Percentiles rank a stretch among this genome's conserved stretches.
These are phyloP conservation scores for Oxytropis ochrocephala DNA, from an alignment of 306 rosid genomes.

Conservation along the genomic window DNA sequence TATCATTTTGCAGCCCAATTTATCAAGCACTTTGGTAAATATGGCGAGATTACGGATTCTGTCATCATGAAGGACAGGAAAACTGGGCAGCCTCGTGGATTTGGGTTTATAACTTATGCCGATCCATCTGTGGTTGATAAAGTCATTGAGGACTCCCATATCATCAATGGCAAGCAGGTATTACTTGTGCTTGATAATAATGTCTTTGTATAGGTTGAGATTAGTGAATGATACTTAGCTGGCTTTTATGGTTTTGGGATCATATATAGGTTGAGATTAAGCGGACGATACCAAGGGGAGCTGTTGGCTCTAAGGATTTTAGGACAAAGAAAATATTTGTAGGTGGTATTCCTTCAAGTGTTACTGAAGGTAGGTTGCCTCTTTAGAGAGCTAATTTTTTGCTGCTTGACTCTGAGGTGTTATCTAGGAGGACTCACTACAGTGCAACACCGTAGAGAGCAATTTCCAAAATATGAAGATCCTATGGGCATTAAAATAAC, in stretches of 20 bases:
- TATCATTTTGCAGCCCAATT: slow-evolving; percentile 64
- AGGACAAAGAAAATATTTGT: slow-evolving; percentile 90
- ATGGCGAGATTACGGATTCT: slow-evolving; percentile 83
- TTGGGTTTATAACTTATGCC: slow-evolving; percentile 83
- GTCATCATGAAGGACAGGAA: slow-evolving; percentile 94
- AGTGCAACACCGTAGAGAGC: slow-evolving; percentile 17
- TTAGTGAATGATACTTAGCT: slow-evolving; percentile 18
- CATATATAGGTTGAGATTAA: slow-evolving; percentile 76
- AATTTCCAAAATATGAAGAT: slow-evolving; percentile 5
- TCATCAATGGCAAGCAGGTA: slow-evolving; percentile 83
- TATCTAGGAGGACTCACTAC: slow-evolving; percentile 13
- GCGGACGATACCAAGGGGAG: slow-evolving; percentile 93
- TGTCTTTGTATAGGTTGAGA: slow-evolving; percentile 27
- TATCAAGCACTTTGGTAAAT: slow-evolving; percentile 73
- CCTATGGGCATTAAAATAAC: not conserved
- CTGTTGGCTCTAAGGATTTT: slow-evolving; percentile 74
- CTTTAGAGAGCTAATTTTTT: slow-evolving; percentile 10
- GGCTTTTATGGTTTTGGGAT: slow-evolving; percentile 30
- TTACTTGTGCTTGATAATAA: slow-evolving; percentile 11
- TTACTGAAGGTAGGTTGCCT: slow-evolving; percentile 64
- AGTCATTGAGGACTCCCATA: slow-evolving; percentile 74
- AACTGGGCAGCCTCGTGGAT: slow-evolving; percentile 91
- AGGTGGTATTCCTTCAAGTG: slow-evolving; percentile 87
- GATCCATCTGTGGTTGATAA: slow-evolving; percentile 84
- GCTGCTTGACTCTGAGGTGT: slow-evolving; percentile 16